These are phyloP conservation scores for Elongisporangium undulatum DNA, from an alignment of 352 stramenopile genomes.

Conservation along the genomic window DNA sequence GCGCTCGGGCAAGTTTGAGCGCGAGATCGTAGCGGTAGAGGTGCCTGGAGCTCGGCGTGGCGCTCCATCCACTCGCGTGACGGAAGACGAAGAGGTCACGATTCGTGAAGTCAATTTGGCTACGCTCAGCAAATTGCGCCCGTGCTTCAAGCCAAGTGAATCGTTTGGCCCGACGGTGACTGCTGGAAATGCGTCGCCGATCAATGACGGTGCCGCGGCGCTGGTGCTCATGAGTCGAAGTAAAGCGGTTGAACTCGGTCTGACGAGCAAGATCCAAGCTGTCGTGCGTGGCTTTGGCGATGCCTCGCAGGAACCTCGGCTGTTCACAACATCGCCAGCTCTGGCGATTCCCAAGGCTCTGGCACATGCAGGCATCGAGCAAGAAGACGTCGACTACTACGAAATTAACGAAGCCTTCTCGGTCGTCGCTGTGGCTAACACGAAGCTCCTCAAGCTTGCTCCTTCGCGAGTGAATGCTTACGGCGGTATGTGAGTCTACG, in stretches of 20 bases:
- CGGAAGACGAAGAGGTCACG: slow-evolving; percentile 89
- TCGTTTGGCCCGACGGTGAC: slow-evolving; percentile 90
- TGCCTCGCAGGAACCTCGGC: slow-evolving; percentile 72
- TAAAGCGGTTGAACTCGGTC: slow-evolving; percentile 55
- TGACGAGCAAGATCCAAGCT: slow-evolving; percentile 51
- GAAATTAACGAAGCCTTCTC: slow-evolving; percentile 99
- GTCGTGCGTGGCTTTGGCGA: slow-evolving; percentile 67
- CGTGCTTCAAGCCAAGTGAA: slow-evolving; percentile 83
- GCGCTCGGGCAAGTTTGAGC: slow-evolving; percentile 56
- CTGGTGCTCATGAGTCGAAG: slow-evolving; percentile 91
- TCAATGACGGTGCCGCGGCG: slow-evolving; percentile 95
- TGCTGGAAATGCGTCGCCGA: slow-evolving; percentile 91
- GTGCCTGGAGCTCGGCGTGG: slow-evolving; percentile 42
- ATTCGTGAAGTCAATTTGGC: slow-evolving; percentile 69
- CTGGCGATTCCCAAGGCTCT: slow-evolving; percentile 90
- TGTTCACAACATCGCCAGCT: slow-evolving; percentile 93
- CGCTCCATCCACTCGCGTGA: slow-evolving; percentile 17
- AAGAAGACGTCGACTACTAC: slow-evolving; percentile 91
- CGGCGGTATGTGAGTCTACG: slow-evolving; percentile 69
- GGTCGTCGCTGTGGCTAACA: slow-evolving; percentile 93
- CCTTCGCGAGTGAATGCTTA: slow-evolving; percentile 91
- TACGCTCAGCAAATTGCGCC: slow-evolving; percentile 81
- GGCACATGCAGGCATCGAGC: slow-evolving; percentile 61
- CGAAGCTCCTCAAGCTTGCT: slow-evolving; percentile 88
- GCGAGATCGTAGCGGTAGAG: slow-evolving; percentile 84